Conservation (phyloP, 148 eudicot species). For the Rhododendron ovatum region DNA sequence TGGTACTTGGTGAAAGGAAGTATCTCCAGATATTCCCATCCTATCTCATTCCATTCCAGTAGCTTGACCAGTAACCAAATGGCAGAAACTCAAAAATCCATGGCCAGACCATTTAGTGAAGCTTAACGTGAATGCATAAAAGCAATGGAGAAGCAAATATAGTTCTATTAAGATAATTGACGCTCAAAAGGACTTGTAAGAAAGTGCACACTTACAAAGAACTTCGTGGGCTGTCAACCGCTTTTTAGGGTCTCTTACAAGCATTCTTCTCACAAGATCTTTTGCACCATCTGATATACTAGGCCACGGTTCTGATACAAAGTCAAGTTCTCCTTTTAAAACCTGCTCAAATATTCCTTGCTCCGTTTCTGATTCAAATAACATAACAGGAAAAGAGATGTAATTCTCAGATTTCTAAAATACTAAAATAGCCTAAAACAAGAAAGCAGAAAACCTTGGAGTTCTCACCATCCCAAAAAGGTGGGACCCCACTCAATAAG, state of each 20-base stretch:
- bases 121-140: neutral
- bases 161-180: neutral
- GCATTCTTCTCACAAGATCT: slow-evolving; percentile 36
- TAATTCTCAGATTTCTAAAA: neutral
- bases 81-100: neutral
- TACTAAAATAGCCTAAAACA: neutral
- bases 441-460: neutral
- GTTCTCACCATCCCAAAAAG: slow-evolving; percentile 43
- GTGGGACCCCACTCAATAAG: slow-evolving; percentile 39
- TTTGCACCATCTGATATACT: slow-evolving; percentile 36
- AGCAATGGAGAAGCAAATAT: neutral
- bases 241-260: slow-evolving; percentile 29
- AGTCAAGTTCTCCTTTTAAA: slow-evolving; percentile 38
- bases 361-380: slow-evolving; percentile 32
- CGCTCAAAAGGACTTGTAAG: neutral
- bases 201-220: slow-evolving; percentile 26
- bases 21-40: neutral
- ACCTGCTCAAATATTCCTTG: slow-evolving; percentile 40
- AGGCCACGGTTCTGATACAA: slow-evolving; percentile 41
- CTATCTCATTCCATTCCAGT: neutral
- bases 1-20: neutral
- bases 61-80: neutral
- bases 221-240: slow-evolving; percentile 39
- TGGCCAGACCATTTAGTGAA: neutral
- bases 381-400: neutral